Evolutionary conservation across 2,329 filamentous ascomycete genomes (phyloP).

Genomic region (Aspergillus sp.): DNA sequence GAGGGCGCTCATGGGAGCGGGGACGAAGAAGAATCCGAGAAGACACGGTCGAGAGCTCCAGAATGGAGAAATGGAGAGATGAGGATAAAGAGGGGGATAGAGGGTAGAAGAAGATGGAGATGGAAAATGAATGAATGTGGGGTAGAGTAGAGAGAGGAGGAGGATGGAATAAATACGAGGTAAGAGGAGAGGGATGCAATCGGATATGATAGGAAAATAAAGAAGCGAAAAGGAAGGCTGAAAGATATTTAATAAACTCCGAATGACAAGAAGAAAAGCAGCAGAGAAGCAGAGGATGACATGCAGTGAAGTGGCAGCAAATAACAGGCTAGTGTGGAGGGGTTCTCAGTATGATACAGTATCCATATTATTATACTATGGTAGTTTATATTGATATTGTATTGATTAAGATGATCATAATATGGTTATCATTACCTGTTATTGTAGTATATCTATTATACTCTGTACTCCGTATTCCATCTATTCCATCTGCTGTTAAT

Average conservation of each 20-base stretch:
- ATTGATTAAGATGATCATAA: too few relatives aligned
- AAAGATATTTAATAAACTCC: too few relatives aligned
- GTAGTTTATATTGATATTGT: too few relatives aligned
- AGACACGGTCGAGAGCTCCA: constrained; percentile 15
- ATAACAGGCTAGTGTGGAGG: neutral
- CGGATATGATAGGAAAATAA: constrained; percentile 4
- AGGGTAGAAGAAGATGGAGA: neutral
- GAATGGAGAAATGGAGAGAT: constrained; percentile 8
- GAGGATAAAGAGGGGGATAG: neutral
- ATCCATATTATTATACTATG: too few relatives aligned
- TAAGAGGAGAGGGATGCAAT: neutral
- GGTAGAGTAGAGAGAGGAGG: constrained; percentile 2
- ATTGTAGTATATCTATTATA: too few relatives aligned
- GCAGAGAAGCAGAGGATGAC: constrained; percentile 7
- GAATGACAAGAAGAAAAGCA: constrained; percentile 1
- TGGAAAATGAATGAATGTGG: neutral
- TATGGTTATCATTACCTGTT: too few relatives aligned
- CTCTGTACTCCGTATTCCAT: too few relatives aligned
- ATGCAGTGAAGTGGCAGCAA: constrained; percentile 8
- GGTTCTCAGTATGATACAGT: neutral
- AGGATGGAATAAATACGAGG: constrained; percentile 3
- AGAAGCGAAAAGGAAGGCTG: constrained; percentile 1
- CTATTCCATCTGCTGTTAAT: neutral
- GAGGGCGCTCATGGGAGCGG: constrained; percentile 2
- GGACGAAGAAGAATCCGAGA: constrained; percentile 1